Base-by-base conservation (phyloP, 371 early-diverging fungal genomes). In the Globomyces sp. region DNA sequence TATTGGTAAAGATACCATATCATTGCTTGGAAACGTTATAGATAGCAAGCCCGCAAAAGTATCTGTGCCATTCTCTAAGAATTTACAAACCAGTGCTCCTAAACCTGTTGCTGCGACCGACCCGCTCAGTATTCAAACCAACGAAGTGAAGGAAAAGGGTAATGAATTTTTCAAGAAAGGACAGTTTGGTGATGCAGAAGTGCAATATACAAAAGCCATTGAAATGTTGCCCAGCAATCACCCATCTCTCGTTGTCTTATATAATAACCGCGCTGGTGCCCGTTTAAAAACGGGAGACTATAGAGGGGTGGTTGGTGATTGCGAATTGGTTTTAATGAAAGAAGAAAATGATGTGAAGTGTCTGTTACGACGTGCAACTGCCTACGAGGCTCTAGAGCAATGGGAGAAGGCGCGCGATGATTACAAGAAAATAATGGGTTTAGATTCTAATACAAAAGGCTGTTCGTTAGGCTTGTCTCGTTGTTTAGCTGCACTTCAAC, bases 181-280 rank as follows among this genome's bases (percentile, higher is more conserved):
- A 0, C 93, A 94, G 72, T 95, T 86, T 77, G 87, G 79, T 37
- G 90, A 90, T 5, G 94, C 97, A 0, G 89, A 89, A 48, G 70
- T 69, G 4, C 74, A 79, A 9, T 98, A 98, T 75, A 83, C 85
- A 0, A 71, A 69, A 9, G 93, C 95, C 0, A 83, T 95, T 8
- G 63, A 13, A 8, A 60, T 52, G 8, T 68, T 79, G 2, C 78
- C 78, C 1, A 4, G 62, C 6, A 58, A 66, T 24, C 94, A 93
- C 65, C 62, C 83, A 2, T 76, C 84, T 36, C 68, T 87, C n/a
- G 78, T 89, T 3, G 59, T 88, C 0, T 70, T 93, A 11, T 81
- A 76, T 72, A 95, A 94, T 76, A 96, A 97, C 76, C 89, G 95
- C n/a, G 94, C 97, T 0, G 86, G 90, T 0, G 85, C 91, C 0